Evolutionary conservation across 345 rosid species (phyloP).

Genomic region (Moricandia arvensis): DNA sequence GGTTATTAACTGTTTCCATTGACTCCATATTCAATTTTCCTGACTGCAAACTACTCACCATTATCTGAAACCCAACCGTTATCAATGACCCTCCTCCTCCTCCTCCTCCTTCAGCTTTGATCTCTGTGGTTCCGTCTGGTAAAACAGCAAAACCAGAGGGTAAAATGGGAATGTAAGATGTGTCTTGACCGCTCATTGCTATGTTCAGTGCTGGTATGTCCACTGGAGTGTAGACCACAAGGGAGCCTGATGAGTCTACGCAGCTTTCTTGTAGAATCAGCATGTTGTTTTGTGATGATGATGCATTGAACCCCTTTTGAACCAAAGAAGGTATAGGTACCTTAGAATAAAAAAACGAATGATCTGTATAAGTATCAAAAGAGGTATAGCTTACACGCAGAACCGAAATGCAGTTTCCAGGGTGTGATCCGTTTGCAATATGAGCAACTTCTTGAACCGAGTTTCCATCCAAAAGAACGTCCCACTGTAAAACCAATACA

Average conservation of each 20-base stretch:
- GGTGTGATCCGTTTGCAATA: constrained; percentile 82
- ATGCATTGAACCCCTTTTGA: constrained; percentile 61
- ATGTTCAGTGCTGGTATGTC: constrained; percentile 73
- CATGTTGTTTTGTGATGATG: constrained; percentile 89
- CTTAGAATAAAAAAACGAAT: no score
- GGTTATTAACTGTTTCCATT: constrained; percentile 84
- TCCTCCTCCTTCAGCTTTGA: constrained; percentile 40
- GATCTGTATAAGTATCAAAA: background rate
- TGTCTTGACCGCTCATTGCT: constrained; percentile 91
- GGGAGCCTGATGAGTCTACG: constrained; percentile 73
- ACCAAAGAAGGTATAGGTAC: background rate
- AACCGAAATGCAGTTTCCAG: constrained; percentile 91
- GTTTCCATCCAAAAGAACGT: constrained; percentile 81
- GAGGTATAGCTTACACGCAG: constrained; percentile 62
- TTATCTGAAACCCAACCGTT: constrained; percentile 90
- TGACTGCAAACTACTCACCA: constrained; percentile 83
- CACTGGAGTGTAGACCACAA: constrained; percentile 81
- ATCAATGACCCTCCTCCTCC: constrained; percentile 59
- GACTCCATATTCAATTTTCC: constrained; percentile 90
- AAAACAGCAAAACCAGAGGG: constrained; percentile 84
- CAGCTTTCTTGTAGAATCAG: constrained; percentile 96
- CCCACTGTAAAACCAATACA: constrained; percentile 58
- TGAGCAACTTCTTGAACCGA: constrained; percentile 89
- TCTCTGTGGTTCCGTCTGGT: constrained; percentile 55
- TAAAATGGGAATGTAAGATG: constrained; percentile 71